Base-by-base conservation (phyloP, 2,329 filamentous ascomycete species). In the Thyridium curvatum region DNA sequence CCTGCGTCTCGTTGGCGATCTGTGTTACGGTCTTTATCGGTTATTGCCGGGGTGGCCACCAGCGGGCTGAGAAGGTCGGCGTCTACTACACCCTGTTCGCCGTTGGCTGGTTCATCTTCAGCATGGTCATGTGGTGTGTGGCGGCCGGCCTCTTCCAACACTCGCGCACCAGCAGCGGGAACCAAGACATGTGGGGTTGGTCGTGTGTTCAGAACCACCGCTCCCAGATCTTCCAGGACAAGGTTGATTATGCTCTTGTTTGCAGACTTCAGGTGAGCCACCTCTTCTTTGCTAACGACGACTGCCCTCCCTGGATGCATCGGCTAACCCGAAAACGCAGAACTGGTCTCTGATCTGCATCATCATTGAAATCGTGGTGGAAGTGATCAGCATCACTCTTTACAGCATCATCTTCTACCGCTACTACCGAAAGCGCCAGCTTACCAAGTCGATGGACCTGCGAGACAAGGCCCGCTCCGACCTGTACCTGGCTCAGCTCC, bases 131-230 rank as follows among this genome's bases (percentile, higher is more conserved):
- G 72, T 98, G 93, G 93, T 82, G 83, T 39, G 70, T 93, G 28
- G 89, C 87, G 26, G 90, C 90, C 30, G 87, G 82, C 42, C 66
- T 95, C 41, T 77, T 96, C 53, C 89, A 97, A 59, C 77, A 84
- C 52, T 79, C 80, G 41, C 85, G 83, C 59, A 76, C 79, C 53
- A 85, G 75, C 56, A 79, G 78, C 55, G 68, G 78, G 47, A 86
- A 85, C 55, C 80, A 95, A 62, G 93, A 98, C 62, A 78, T 98
- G 63, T 98, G 93, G 93, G 90, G 91, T 43, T 98, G 93, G 93
- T 80, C 88, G n/a, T 98, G 93, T 62, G 84, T 90, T 41, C 77
- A 94, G 54, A 97, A 96, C 61, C 79, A 82, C 48, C 82, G 91
- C 44, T 69, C 82, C 40, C 65, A 88, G 37, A 68, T 95, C 38